Base-by-base conservation (phyloP, 1,139 yeast genomes). In the Debaryomycetaceae sp. region DNA sequence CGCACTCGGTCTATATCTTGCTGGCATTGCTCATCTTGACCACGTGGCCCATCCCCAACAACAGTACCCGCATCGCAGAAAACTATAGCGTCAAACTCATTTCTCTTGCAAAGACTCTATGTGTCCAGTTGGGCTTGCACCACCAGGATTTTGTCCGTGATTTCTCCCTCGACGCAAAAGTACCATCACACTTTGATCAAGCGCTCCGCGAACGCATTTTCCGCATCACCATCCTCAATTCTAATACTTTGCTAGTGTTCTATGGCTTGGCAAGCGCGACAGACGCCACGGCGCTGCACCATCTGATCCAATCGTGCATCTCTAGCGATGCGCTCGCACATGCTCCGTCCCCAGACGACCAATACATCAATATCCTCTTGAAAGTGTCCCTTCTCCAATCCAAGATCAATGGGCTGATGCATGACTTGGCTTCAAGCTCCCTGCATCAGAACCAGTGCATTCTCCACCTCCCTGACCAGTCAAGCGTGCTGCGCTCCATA, bases 41-140 rank as follows among this genome's bases (percentile, higher is more conserved):
- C 6, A 62, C 69, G 3, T 64, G 71, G 71, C 66, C 69, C n/a
- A 47, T 63, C 23, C 69, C 68, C 5, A 47, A 47, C 18, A 38
- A 44, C 13, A 35, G 43, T 23, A 50, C 51, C 30, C 55, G 53
- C 26, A 43, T 57, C 20, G 50, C 54, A 23, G 64, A 62, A 32
- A 55, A 59, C 37, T 40, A 58, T 16, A 49, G 62, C 2, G 43
- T 63, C 28, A 63, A 62, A 36, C 63, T 57, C 38, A 44, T 61
- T 15, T 54, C 68, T 5, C 49, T 62, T 23, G 58, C 62, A 62
- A 62, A 58, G 37, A 54, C 51, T 29, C 49, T 64, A 32, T 45
- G 66, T 3, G 49, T 60, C 27, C 71, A 64, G 38, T 55, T 63
- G 34, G 71, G 70, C 3, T 51, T 64, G 30, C 70, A 64, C 40